Evolutionary conservation across 306 rosid species (phyloP), one percentile per base, ranked within the genome.

Genomic region (Vicia sativa): DNA sequence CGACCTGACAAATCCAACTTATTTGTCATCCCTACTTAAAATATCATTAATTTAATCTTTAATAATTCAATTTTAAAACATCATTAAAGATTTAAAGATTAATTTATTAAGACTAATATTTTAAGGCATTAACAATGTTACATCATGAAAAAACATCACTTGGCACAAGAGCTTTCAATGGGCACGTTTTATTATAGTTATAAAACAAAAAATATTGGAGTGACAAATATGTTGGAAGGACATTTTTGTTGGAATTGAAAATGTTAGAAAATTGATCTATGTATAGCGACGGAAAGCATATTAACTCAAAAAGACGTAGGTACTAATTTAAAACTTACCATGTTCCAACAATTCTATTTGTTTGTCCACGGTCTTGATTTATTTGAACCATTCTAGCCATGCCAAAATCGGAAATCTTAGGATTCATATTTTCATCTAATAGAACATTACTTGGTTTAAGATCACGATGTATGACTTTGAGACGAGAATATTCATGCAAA

Each of bases 331-430:
- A 26, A 72, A 63, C 80, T 65, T 83, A 76, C 82, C 39, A 73
- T 15, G 87, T 83, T 2, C 82, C 87, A 0, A 62, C 80, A 38
- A 83, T 73, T 74, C 69, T 76, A 6, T 16, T 1, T 0, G 84
- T 79, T 1, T 21, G 74, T 44, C 29, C 78, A 11, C 19, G 44
- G 9, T 4, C 49, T 60, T 76, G 46, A 55, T 76, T 75, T 9
- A n/a, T 57, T 14, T 3, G 38, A 39, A 73, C 55, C 46, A 83
- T 76, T 37, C 53, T 76, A 0, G 80, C 84, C 70, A 76, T 64
- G 0, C 87, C 84, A 76, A 83, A 83, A 55, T 83, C 80, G 6
- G 80, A 79, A 0, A 83, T 79, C 73, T 83, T 83, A 2, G 75
- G 73, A 19, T 76, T 69, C 75, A 76, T 68, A 8, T 73, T 70